Evolutionary conservation across 73 alveolate species (phyloP).

Genomic region (Uronychia setigera): DNA sequence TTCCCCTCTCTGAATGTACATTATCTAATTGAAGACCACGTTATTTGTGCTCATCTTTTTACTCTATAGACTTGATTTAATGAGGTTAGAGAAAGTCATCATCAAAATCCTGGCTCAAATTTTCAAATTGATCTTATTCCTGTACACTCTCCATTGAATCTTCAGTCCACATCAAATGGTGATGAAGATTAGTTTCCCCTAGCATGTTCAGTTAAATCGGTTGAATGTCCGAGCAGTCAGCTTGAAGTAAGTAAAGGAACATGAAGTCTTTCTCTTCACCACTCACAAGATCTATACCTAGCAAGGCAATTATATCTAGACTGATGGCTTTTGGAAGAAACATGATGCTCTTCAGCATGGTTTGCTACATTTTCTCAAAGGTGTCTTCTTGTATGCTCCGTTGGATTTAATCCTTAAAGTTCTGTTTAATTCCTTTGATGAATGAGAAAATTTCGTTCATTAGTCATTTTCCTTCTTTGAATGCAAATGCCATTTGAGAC

Average conservation of each 20-base stretch:
- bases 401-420: too few relatives aligned
- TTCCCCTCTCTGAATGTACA: too few relatives aligned
- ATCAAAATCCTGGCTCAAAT: too few relatives aligned
- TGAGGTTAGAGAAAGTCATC: too few relatives aligned
- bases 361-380: too few relatives aligned
- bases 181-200: neutral
- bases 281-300: neutral
- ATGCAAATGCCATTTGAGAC: too few relatives aligned
- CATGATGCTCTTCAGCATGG: neutral
- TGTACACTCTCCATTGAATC: neutral
- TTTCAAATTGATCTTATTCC: neutral
- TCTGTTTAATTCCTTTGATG: neutral
- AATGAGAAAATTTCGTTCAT: neutral
- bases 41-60: too few relatives aligned
- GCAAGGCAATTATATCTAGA: neutral
- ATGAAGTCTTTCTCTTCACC: neutral
- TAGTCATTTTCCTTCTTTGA: neutral
- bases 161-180: neutral
- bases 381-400: too few relatives aligned
- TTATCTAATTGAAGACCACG: too few relatives aligned
- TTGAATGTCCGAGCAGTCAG: neutral
- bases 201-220: neutral
- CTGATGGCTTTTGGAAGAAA: neutral
- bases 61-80: too few relatives aligned
- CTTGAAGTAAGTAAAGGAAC: neutral